Evolutionary conservation across 2,329 filamentous ascomycete genomes (phyloP), one percentile per base, ranked within the genome.

Genomic region (Tolypocladium endophyticum): DNA sequence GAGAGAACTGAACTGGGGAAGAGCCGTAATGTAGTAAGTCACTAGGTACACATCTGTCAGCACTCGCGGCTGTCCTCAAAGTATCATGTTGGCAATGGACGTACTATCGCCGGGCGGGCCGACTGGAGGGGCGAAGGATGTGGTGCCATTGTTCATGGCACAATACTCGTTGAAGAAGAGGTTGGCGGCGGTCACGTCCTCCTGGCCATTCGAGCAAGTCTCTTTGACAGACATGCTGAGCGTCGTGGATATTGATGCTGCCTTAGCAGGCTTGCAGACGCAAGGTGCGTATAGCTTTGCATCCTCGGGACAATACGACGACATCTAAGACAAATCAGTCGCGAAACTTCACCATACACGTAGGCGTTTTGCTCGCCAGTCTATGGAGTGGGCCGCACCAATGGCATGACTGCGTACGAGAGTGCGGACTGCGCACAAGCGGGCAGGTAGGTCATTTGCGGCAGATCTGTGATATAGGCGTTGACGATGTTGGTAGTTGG

Each of bases 11-110:
- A 71, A 84, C 60, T 78, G 69, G 0, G 77, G 71, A 35, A 84
- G 67, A 16, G 76, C 81, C 1, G 80, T 81, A 60, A 84, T 78
- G 60, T 81, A 79, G 64, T 83, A 84, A 0, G 79, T 75, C 76
- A 84, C 77, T 79, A 28, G 4, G 7, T 16, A 23, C 36, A 33
- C 20, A 14, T 45, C 8, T 6, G 60, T 65, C 47, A 64, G 60
- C 1, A 33, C n/a, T 7, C 6, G 2, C n/a, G 28, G 14, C 4
- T 18, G 1, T 20, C 4, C 16, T 5, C 8, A 3, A 4, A 33
- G 16, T 18, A 11, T 25, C 12, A 11, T 36, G 18, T 30, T n/a
- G 25, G 20, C 28, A 9, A 1, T 30, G 39, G 36, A 74, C 78
- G 61, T 64, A 81, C 78, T 81, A 61, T 82, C 75, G 52, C 81